Conservation (phyloP, 2,329 filamentous ascomycete genomes). For the Penicillium aurantiogriseum region DNA sequence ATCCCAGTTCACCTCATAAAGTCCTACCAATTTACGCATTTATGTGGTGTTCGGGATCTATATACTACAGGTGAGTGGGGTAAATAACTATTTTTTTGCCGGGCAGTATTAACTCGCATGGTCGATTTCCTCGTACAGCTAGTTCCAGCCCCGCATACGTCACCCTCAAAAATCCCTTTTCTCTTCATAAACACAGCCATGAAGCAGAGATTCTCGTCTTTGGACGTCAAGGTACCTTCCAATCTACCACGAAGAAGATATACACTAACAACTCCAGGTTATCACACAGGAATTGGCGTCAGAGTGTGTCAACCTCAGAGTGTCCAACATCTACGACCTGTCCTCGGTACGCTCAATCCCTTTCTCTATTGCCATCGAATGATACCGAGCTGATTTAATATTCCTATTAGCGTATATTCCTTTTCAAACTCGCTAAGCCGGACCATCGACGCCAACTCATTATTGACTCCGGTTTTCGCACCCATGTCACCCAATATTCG, state of each 20-base stretch:
- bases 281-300: conserved; percentile 89
- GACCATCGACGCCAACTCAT: conserved; percentile 85
- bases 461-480: conserved; percentile 93
- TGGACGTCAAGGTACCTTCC: conserved; percentile 54
- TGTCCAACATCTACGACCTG: conserved; percentile 94
- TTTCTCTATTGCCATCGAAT: neutral
- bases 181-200: conserved; percentile 36
- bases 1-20: neutral
- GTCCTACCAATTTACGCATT: neutral
- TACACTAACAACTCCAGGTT: conserved; percentile 57
- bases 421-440: conserved; percentile 91
- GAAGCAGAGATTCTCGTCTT: conserved; percentile 60
- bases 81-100: neutral
- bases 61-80: neutral
- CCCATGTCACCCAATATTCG: conserved; percentile 87
- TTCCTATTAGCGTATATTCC: conserved; percentile 72
- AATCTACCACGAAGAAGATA: neutral
- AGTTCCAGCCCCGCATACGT: conserved; percentile 40
- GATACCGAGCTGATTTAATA: conserved; percentile 10
- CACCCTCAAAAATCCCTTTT: conserved; percentile 31
- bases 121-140: neutral
- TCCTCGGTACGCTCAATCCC: conserved; percentile 59
- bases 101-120: neutral
- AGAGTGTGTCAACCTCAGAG: conserved; percentile 71
- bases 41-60: neutral